phyloP scores from a whole-genome alignment of 1,139 yeast genomes.

The Yamadazyma aaseri region DNA sequence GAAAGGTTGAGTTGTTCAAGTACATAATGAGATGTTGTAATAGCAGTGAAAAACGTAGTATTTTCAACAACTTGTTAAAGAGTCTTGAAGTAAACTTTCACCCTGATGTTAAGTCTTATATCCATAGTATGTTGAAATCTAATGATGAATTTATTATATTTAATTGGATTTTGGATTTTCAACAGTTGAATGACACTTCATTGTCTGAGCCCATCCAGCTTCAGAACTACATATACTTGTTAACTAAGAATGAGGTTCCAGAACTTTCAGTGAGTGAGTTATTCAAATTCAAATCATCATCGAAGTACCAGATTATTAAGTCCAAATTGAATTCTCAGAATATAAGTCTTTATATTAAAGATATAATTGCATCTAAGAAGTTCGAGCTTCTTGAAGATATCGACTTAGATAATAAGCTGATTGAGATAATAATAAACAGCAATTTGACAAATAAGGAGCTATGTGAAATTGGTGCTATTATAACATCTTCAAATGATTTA shows the following conservation, averaged over 20 bases:
- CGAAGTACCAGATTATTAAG: conserved; percentile 8
- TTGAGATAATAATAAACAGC: background rate
- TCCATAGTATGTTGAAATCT: conserved; percentile 8
- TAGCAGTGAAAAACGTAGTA: background rate
- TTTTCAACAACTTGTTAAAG: conserved; percentile 3
- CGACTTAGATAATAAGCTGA: conserved; percentile 2
- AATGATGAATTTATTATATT: conserved; percentile 6
- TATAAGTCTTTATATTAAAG: conserved; percentile 6
- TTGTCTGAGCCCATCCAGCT: conserved; percentile 8
- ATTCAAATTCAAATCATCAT: conserved; percentile 7
- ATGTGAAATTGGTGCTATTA: conserved; percentile 7
- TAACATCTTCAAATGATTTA: conserved; percentile 3
- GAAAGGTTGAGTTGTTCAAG: conserved; percentile 10
- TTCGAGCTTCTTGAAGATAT: conserved; percentile 9
- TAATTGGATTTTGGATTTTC: conserved; percentile 18
- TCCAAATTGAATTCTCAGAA: conserved; percentile 8
- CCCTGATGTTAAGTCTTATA: conserved; percentile 6
- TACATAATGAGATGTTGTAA: conserved; percentile 4
- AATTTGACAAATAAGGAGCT: conserved; percentile 2
- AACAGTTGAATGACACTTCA: conserved; percentile 12
- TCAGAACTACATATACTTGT: conserved; percentile 8
- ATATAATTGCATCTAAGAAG: conserved; percentile 4
- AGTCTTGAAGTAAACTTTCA: conserved; percentile 4
- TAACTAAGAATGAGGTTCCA: conserved; percentile 6
- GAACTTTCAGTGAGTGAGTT: conserved; percentile 10